Percentiles rank a stretch among this genome's conserved stretches.
Conservation (phyloP, 164 flowering plant genomes). For the Stephania cephalantha region DNA sequence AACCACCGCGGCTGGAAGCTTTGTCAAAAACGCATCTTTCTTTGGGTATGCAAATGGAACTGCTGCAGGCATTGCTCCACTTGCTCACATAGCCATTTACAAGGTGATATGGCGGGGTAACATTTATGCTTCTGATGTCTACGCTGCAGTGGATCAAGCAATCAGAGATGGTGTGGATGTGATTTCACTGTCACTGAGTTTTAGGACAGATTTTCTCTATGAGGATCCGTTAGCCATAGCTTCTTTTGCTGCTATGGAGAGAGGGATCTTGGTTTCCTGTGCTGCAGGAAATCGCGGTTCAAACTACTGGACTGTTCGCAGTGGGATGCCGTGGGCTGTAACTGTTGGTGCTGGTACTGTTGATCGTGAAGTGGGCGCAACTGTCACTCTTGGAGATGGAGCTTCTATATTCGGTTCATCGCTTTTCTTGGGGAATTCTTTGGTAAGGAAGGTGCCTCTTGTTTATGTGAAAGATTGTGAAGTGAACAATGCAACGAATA, state of each 20-base stretch:
- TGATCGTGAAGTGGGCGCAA: constrained; percentile 9
- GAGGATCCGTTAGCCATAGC: not conserved
- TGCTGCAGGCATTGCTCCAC: constrained; percentile 12
- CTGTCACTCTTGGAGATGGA: not conserved
- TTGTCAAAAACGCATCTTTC: not conserved
- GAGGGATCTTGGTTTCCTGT: constrained; percentile 9
- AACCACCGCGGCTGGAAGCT: constrained; percentile 4
- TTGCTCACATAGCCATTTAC: constrained; percentile 8
- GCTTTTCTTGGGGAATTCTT: too few species aligned
- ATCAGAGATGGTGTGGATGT: constrained; percentile 8
- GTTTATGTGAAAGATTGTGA: too few species aligned
- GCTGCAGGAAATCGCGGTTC: constrained; percentile 14
- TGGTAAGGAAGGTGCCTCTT: too few species aligned
- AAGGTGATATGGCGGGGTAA: not conserved
- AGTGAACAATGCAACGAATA: too few species aligned
- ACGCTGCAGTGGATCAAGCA: constrained; percentile 8
- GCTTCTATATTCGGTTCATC: too few species aligned
- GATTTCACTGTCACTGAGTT: not conserved
- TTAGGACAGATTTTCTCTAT: not conserved
- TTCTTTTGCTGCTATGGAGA: constrained; percentile 11
- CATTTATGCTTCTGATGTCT: not conserved
- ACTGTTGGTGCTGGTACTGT: constrained; percentile 17
- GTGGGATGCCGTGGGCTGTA: constrained; percentile 14
- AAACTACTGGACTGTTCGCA: not conserved
- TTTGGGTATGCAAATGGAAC: not conserved